Conservation (phyloP, 2,329 filamentous ascomycete species). For the Fusarium duplospermum region DNA sequence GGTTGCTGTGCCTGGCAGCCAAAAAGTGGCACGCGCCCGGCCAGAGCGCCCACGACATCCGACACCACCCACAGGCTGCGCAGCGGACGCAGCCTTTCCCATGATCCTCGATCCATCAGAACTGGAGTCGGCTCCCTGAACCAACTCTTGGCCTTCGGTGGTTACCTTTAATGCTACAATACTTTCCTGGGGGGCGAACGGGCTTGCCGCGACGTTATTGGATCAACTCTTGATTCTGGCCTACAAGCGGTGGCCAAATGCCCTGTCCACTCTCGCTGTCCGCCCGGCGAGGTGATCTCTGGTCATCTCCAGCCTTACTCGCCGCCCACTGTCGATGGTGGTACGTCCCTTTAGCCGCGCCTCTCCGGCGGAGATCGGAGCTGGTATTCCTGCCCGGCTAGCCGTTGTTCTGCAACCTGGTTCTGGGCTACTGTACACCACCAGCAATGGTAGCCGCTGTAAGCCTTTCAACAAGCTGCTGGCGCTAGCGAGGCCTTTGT, state of each 20-base stretch:
- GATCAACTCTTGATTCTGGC: constrained; percentile 17
- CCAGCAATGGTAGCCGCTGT: constrained; percentile 24
- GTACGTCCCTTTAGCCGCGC: constrained; percentile 21
- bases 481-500: constrained; percentile 23
- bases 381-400: constrained; percentile 12
- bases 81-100: not conserved
- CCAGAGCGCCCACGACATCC: constrained; percentile 25
- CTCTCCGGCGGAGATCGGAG: constrained; percentile 31
- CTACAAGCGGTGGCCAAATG: constrained; percentile 1
- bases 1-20: constrained; percentile 36
- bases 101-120: constrained; percentile 31
- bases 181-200: not conserved
- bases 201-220: not conserved
- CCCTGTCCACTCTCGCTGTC: constrained; percentile 2
- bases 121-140: constrained; percentile 24
- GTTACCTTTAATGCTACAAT: not conserved
- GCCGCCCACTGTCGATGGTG: not conserved
- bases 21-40: constrained; percentile 34
- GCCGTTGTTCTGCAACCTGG: not conserved
- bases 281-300: constrained; percentile 7
- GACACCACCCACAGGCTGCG: not conserved
- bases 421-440: constrained; percentile 18
- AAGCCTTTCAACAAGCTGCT: constrained; percentile 20
- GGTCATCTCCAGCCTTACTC: constrained; percentile 31
- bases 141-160: constrained; percentile 2